Base-by-base conservation (phyloP, 805 yeast genomes). In the Saturnispora sekii region DNA sequence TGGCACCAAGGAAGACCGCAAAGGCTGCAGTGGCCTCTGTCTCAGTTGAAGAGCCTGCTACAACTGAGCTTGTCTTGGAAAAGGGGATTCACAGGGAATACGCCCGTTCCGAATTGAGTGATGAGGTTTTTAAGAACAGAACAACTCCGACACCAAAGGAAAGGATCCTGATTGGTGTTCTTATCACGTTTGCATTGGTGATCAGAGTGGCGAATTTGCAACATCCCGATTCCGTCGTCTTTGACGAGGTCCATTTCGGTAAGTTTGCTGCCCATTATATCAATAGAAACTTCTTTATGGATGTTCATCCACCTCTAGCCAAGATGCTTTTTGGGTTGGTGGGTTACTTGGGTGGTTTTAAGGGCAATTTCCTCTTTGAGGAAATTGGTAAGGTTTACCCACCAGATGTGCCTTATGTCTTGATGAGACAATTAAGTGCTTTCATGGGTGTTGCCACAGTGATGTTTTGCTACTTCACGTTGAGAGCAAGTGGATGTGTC, bases 221-320 rank as follows among this genome's bases (percentile, higher is more conserved):
- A 26, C 58, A 66, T 50, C 99, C 99, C 34, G 65, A 78, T 55
- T 77, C 89, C 28, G 97, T 93, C 38, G 97, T 93, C 26, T 93
- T 93, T 56, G 98, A 93, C 65, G 98, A 90, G 65, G 97, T 90
- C 43, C 98, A 93, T 64, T 38, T 38, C 57, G 98, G 98, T 46
- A 94, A 94, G n/a, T 93, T 90, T 66, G 95, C 98, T 15, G 73
- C 82, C 49, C 85, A 90, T 66, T 93, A 89, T 68, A 79, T 84
- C 46, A 64, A 69, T 48, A 85, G 88, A 35, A 66, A 65, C 14
- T 84, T 72, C 60, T 84, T 84, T 66, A 79, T 84, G 83, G 95
- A 84, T 64, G 93, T 84, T 45, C 95, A 84, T 61, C 95, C 95
- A 31, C 95, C 95, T 3, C 69, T 84, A 55, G 88, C 90, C 40